These are phyloP conservation scores for Periglandula ipomoeae DNA, from an alignment of 2,329 filamentous ascomycete species.

Conservation along the genomic window DNA sequence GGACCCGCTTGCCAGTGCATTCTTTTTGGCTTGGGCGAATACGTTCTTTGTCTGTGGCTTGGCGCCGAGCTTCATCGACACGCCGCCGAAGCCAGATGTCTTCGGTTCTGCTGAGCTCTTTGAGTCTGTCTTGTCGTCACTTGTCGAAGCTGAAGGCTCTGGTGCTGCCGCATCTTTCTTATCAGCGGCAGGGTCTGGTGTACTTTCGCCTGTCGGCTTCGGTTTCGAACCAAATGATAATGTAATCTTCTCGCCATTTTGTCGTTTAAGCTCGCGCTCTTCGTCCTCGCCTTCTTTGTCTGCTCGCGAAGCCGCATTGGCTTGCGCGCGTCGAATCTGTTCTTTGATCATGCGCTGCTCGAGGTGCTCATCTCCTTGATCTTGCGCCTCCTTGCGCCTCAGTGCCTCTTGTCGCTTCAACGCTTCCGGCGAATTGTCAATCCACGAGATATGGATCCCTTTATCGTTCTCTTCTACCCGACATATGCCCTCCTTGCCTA, in stretches of 20 bases:
- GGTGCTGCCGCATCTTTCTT: conserved; percentile 12
- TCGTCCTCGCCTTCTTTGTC: conserved; percentile 31
- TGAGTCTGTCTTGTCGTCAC: conserved; percentile 9
- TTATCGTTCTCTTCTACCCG: conserved; percentile 84
- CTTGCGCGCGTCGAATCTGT: conserved; percentile 71
- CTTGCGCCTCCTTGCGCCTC: conserved; percentile 72
- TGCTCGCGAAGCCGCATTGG: conserved; percentile 32
- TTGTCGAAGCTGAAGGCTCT: conserved; percentile 12
- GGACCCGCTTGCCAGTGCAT: conserved; percentile 48
- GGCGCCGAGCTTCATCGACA: conserved; percentile 57
- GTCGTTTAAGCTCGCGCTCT: conserved; percentile 43
- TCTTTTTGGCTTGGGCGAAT: conserved; percentile 59
- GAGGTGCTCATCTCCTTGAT: conserved; percentile 82
- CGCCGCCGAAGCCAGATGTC: conserved; percentile 22
- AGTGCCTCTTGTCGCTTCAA: conserved; percentile 72
- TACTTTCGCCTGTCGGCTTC: conserved; percentile 9
- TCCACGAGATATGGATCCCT: conserved; percentile 78
- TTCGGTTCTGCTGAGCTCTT: conserved; percentile 18
- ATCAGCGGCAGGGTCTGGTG: conserved; percentile 1
- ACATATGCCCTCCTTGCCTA: conserved; percentile 81
- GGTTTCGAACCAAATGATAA: conserved; percentile 52
- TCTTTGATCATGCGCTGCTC: conserved; percentile 75
- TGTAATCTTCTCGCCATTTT: conserved; percentile 68
- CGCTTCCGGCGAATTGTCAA: conserved; percentile 84
- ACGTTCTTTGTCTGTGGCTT: conserved; percentile 70